Base-by-base conservation (phyloP, 1,284 basidiomycete genomes). In the Nidula niveotomentosa region DNA sequence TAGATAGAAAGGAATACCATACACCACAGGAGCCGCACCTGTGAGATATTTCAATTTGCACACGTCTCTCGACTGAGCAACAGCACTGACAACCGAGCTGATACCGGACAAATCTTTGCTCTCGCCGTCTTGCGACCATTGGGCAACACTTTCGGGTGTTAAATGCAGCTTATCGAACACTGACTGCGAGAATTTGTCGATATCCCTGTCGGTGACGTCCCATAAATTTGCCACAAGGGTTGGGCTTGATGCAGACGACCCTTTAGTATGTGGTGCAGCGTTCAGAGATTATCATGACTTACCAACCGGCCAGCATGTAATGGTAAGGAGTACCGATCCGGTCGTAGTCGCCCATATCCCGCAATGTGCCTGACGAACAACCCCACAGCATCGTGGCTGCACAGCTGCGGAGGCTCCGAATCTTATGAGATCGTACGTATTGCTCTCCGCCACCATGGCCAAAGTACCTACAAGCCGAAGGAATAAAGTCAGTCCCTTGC, bases 301-400 rank as follows among this genome's bases (percentile, higher is more conserved):
- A 96, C 94, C 94, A 95, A 61, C 96, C 96, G 39, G 90, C 94
- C n/a, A 97, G 69, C 87, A 98, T 91, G 69, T 99, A 99, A 64
- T 94, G 88, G 69, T 92, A 88, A 0, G 97, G 94, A 15, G 94
- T 98, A 8, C 96, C 96, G 12, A 85, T 83, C 12, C 91, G 81
- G 65, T 99, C 96, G 63, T 95, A 95, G 57, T 96, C 93, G 9
- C 96, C 96, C 82, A 94, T 92, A 53, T 96, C 91, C 53, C 83
- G 82, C 58, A 99, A 73, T 3, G 84, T 75, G 13, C 96, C 97
- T 0, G 94, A 97, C 0, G 96, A 99, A 76, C 96, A 99, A 0
- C 97, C 96, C 96, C 96, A 99, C 7, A 99, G 83, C 94, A 99
- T 97, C 0, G 93, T 90, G 8, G 90, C 90, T 1, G 96, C 95